These are phyloP conservation scores for Myriosclerotinia curreyana DNA, from an alignment of 2,329 filamentous ascomycete species.

Conservation along the genomic window DNA sequence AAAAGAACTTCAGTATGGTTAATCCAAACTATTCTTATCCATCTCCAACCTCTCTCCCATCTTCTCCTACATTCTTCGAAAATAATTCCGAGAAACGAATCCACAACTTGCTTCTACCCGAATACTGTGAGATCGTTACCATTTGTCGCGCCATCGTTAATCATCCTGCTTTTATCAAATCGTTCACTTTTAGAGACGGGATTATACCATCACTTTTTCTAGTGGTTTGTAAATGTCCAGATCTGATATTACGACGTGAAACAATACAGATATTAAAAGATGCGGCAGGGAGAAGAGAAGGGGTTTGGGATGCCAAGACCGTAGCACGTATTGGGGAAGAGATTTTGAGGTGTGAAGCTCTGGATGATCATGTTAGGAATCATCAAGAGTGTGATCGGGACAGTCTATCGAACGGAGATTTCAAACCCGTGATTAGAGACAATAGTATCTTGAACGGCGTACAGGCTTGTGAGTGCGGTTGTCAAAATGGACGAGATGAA, in stretches of 20 bases:
- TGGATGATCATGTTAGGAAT: neutral
- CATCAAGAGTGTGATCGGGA: neutral
- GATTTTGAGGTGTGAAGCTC: neutral
- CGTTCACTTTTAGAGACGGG: constrained; percentile 28
- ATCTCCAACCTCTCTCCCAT: neutral
- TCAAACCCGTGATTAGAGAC: neutral
- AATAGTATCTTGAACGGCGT: neutral
- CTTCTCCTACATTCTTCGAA: too few relatives aligned
- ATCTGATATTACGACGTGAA: constrained; percentile 23
- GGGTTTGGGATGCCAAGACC: constrained; percentile 25
- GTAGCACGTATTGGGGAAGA: constrained; percentile 23
- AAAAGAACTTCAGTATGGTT: too few relatives aligned
- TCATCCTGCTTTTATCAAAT: constrained; percentile 23
- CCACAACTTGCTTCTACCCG: neutral
- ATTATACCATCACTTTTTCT: constrained; percentile 26
- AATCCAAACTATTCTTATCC: neutral
- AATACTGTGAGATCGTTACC: constrained; percentile 23
- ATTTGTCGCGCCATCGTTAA: constrained; percentile 15
- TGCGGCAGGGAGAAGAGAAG: constrained; percentile 25
- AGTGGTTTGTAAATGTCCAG: constrained; percentile 16
- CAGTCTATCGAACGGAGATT: neutral
- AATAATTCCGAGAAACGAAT: too few relatives aligned
- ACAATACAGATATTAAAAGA: constrained; percentile 25
- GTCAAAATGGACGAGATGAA: neutral
- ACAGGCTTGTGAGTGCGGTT: neutral